Conservation (phyloP, 768 basidiomycete genomes). For the Mrakia blollopis region DNA sequence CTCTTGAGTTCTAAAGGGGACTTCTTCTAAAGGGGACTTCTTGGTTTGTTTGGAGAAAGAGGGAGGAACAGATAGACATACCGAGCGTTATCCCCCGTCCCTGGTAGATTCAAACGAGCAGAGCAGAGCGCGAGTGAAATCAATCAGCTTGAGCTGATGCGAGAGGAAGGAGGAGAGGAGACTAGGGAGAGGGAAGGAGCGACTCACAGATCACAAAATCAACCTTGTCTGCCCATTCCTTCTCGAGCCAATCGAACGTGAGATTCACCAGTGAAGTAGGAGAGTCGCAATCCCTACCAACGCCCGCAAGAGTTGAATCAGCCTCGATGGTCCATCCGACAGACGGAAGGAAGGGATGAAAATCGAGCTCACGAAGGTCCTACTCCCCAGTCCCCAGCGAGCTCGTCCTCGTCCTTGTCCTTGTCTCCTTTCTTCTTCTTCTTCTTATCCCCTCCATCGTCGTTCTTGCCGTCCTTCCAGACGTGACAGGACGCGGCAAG, state of each 20-base stretch:
- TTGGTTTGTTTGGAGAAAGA: too few relatives aligned
- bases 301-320: too few relatives aligned
- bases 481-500: conserved; percentile 62
- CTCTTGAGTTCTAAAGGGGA: too few relatives aligned
- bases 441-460: conserved; percentile 38
- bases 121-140: conserved; percentile 38
- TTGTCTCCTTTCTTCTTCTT: conserved; percentile 45
- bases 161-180: neutral
- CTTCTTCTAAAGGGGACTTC: too few relatives aligned
- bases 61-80: conserved; percentile 27
- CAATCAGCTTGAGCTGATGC: conserved; percentile 39
- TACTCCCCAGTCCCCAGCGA: conserved; percentile 61
- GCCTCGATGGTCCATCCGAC: conserved; percentile 47
- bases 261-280: conserved; percentile 71
- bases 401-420: conserved; percentile 47
- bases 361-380: conserved; percentile 57
- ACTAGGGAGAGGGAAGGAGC: neutral
- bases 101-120: conserved; percentile 28
- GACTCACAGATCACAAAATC: conserved; percentile 75
- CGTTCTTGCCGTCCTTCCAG: neutral
- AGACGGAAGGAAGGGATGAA: neutral
- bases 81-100: conserved; percentile 49
- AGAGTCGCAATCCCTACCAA: conserved; percentile 61
- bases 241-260: conserved; percentile 72
- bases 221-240: conserved; percentile 73